Evolutionary conservation across 495 filamentous ascomycete genomes (phyloP), one percentile per base, ranked within the genome.

Genomic region (Xylaria intraflava): DNA sequence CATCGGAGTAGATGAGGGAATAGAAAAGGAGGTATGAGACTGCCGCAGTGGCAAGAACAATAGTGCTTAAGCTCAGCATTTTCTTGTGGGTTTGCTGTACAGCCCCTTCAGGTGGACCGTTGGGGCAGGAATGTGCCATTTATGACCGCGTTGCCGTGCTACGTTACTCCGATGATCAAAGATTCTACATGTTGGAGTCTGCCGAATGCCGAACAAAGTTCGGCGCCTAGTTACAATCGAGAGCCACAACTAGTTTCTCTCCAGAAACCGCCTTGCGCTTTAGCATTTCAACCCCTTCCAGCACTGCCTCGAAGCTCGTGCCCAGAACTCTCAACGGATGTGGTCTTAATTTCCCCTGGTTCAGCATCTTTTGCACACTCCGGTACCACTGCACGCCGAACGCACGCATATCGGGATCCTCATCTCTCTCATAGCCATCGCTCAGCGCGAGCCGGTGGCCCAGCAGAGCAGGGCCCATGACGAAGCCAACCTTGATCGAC

Each of bases 401-500:
- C 14, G 23, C 35, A 6, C 9, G n/a, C 23, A 41, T 20, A 2
- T 41, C 48, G 4, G 48, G 36, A 23, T 35, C 7, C 6, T 8
- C 38, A 1, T 33, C 9, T 19, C 11, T 9, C 1, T 33, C 8
- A 11, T 51, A 43, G 6, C 19, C 23, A 1, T 17, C 31, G 10
- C 22, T 20, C 2, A 53, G 20, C 1, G 10, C 49, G 20, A 38
- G 14, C 4, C 35, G 22, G 3, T 31, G 23, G 2, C 40, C 42
- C 17, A 46, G 3, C 10, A 43, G 3, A n/a, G 19, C 45, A 23
- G n/a, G 38, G 5, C 41, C 53, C 38, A 60, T 52, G 9, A 57
- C 49, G 7, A 36, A 30, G 11, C 35, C 48, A 6, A 44, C 47
- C 19, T 46, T 33, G 29, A 60, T 38, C 5, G 49, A 24, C 16